phyloP scores from a whole-genome alignment of 164 flowering plant species.

The Macadamia tetraphylla region DNA sequence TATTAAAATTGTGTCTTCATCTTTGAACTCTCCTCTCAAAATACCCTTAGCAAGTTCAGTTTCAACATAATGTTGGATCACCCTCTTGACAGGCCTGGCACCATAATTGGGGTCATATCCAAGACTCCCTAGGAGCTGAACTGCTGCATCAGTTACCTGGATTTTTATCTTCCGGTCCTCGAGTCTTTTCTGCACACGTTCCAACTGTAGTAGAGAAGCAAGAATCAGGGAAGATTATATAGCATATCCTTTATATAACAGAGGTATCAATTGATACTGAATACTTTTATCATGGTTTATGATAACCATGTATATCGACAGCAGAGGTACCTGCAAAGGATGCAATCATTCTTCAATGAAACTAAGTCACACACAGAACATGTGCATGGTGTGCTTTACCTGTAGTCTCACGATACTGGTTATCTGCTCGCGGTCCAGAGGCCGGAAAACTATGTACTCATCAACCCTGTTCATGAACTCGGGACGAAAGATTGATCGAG shows the following conservation, averaged over 20 bases:
- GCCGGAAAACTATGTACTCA: slow-evolving; percentile 96
- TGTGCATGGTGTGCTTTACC: slow-evolving; percentile 32
- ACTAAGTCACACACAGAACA: neutral
- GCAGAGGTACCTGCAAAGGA: too few relatives aligned
- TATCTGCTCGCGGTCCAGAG: slow-evolving; percentile 83
- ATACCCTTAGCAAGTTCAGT: slow-evolving; percentile 95
- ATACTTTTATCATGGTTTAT: too few relatives aligned
- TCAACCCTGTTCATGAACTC: slow-evolving; percentile 98
- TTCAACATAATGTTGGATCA: slow-evolving; percentile 85
- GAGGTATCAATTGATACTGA: too few relatives aligned
- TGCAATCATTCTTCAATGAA: neutral
- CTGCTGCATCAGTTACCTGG: slow-evolving; percentile 64
- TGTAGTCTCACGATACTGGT: slow-evolving; percentile 75
- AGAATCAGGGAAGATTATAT: too few relatives aligned
- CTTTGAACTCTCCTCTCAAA: slow-evolving; percentile 84
- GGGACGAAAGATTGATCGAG: slow-evolving; percentile 81
- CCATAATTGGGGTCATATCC: slow-evolving; percentile 97
- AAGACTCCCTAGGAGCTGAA: slow-evolving; percentile 71
- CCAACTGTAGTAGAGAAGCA: slow-evolving; percentile 45
- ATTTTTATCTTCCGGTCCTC: slow-evolving; percentile 77
- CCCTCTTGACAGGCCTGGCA: slow-evolving; percentile 92
- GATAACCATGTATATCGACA: too few relatives aligned
- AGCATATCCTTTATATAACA: too few relatives aligned
- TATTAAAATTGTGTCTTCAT: slow-evolving; percentile 64
- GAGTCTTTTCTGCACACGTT: slow-evolving; percentile 73